Conservation (phyloP, 768 basidiomycete species). For the Coprinopsis cinerea region DNA sequence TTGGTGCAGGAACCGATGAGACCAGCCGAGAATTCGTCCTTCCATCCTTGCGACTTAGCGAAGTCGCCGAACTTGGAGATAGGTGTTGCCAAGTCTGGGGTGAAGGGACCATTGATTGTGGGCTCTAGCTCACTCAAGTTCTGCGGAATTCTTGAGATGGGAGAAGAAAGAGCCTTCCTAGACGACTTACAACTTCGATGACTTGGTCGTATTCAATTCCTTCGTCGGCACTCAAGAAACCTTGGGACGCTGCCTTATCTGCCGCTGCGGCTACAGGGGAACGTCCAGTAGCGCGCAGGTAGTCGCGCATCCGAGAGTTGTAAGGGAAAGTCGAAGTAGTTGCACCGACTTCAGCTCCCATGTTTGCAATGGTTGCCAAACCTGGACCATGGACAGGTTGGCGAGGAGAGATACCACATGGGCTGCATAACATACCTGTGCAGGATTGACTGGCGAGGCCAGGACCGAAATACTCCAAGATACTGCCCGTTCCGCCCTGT, state of each 20-base stretch:
- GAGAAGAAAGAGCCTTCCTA: slow-evolving; percentile 3
- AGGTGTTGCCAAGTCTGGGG: slow-evolving; percentile 93
- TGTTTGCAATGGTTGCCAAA: slow-evolving; percentile 93
- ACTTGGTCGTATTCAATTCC: slow-evolving; percentile 92
- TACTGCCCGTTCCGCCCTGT: slow-evolving; percentile 92
- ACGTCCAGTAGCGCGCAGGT: slow-evolving; percentile 87
- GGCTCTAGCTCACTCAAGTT: slow-evolving; percentile 87
- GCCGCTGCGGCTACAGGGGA: slow-evolving; percentile 82
- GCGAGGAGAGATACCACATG: not conserved
- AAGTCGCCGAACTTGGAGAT: slow-evolving; percentile 82
- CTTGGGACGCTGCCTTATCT: slow-evolving; percentile 69
- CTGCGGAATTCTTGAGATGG: slow-evolving; percentile 31
- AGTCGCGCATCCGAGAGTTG: slow-evolving; percentile 81
- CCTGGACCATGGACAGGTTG: slow-evolving; percentile 35
- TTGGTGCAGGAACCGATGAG: slow-evolving; percentile 99
- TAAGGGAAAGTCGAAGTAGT: slow-evolving; percentile 99
- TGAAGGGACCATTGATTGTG: slow-evolving; percentile 94
- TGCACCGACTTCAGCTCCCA: slow-evolving; percentile 99
- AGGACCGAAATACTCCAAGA: slow-evolving; percentile 95
- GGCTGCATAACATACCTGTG: slow-evolving; percentile 51
- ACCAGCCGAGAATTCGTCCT: slow-evolving; percentile 84
- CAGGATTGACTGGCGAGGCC: slow-evolving; percentile 88
- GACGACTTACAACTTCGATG: slow-evolving; percentile 74
- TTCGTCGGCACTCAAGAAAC: slow-evolving; percentile 79
- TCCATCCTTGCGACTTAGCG: slow-evolving; percentile 84